phyloP scores from a whole-genome alignment of 2,329 filamentous ascomycete species.

The Scedosporium boydii region DNA sequence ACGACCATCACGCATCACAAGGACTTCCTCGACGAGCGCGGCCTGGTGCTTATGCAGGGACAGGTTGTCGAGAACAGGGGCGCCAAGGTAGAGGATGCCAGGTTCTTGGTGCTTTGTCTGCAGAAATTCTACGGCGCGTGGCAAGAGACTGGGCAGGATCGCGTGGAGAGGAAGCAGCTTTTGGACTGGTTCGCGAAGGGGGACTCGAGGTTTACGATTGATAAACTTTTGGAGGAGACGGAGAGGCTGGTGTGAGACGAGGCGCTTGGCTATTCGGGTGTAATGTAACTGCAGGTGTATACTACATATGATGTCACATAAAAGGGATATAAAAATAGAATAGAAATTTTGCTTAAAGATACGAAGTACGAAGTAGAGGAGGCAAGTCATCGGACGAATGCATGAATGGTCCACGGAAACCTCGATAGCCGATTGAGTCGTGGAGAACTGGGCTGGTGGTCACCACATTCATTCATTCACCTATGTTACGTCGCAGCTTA shows the following conservation, averaged over 20 bases:
- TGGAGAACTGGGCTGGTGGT: no score
- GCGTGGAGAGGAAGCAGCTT: slow-evolving; percentile 55
- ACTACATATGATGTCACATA: no score
- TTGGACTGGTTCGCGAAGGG: slow-evolving; percentile 75
- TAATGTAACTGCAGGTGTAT: no score
- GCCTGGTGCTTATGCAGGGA: slow-evolving; percentile 79
- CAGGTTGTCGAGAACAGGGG: slow-evolving; percentile 67
- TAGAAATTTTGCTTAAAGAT: no score
- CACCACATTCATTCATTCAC: no score
- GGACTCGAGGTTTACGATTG: slow-evolving; percentile 69
- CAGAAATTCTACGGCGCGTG: slow-evolving; percentile 83
- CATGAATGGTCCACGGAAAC: no score
- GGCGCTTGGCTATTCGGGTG: not conserved
- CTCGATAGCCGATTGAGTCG: no score
- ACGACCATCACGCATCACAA: slow-evolving; percentile 89
- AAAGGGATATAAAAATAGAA: no score
- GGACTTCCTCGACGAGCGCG: slow-evolving; percentile 66
- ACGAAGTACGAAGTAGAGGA: no score
- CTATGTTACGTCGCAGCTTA: no score
- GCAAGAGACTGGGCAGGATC: slow-evolving; percentile 29
- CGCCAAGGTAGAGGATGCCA: slow-evolving; percentile 70
- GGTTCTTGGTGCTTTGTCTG: slow-evolving; percentile 83
- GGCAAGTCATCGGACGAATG: no score
- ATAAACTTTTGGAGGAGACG: slow-evolving; percentile 78
- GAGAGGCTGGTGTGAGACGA: slow-evolving; percentile 58